Evolutionary conservation across 352 stramenopile genomes (phyloP), one percentile per base, ranked within the genome.

Genomic region (Pythium utonaiense): DNA sequence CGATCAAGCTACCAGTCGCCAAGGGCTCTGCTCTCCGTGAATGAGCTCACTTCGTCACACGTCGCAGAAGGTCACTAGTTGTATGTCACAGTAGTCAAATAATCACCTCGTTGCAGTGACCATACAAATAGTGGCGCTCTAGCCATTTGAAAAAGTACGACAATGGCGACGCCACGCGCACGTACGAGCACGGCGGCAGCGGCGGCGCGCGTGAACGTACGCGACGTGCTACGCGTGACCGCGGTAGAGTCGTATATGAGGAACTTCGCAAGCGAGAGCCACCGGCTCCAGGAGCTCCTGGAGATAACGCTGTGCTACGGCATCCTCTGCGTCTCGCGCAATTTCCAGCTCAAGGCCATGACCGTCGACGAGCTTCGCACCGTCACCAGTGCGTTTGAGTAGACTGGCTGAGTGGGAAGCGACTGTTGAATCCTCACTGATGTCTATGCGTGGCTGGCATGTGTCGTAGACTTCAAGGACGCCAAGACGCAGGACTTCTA

Each of bases 281-380:
- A 67, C 21, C 69, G 66, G 5, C 68, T 81, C 42, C 68, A 81
- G 57, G 78, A 92, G 53, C 69, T 92, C 3, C 70, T 92, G 9
- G 80, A 89, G 63, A 65, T 90, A 22, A 80, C 75, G 24, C 71
- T 90, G 27, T 86, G 78, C 70, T 92, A 92, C 40, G 82, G 82
- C 31, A 71, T 89, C 47, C 68, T 80, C 63, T 92, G 82, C 57
- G 69, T 90, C 19, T 70, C 78, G 21, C 78, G 74, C 51, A 85
- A 78, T 42, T 88, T 84, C 61, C 78, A 77, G 58, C 71, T 90
- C 53, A 77, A 81, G 53, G 75, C 71, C 40, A 77, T 90, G 49
- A 84, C 62, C 21, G 71, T 83, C 53, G 70, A 73, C 30, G 78
- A 90, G 63, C 74, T 92, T 31, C 74, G 69, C 49, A 62, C 58